phyloP scores from a whole-genome alignment of 2,329 filamentous ascomycete species.

The Beauveria sp. region DNA sequence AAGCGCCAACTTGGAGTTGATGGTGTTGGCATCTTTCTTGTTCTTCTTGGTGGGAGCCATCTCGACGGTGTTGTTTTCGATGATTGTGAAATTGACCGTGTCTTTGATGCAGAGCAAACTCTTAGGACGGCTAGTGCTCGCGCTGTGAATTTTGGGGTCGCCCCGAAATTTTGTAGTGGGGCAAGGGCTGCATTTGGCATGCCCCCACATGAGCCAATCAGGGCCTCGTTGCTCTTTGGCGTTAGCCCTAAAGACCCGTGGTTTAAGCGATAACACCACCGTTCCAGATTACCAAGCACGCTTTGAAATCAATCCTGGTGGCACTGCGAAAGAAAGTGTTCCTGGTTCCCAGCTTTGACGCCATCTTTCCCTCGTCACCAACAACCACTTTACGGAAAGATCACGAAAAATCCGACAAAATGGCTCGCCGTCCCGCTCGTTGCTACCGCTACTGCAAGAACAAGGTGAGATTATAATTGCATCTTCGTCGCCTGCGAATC shows the following conservation, averaged over 20 bases:
- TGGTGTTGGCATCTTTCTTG: slow-evolving; percentile 77
- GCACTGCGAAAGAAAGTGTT: slow-evolving; percentile 13
- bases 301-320: slow-evolving; percentile 47
- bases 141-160: slow-evolving; percentile 19
- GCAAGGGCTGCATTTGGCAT: slow-evolving; percentile 16
- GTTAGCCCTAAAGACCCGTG: slow-evolving; percentile 34
- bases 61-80: slow-evolving; percentile 41
- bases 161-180: slow-evolving; percentile 10
- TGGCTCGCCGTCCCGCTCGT: slow-evolving; percentile 98
- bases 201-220: slow-evolving; percentile 22
- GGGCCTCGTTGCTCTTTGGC: not conserved
- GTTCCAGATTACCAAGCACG: slow-evolving; percentile 23
- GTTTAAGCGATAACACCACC: slow-evolving; percentile 29
- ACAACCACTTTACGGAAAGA: slow-evolving; percentile 28
- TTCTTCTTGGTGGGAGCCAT: slow-evolving; percentile 67
- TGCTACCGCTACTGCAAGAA: slow-evolving; percentile 99
- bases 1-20: slow-evolving; percentile 54
- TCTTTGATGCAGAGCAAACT: slow-evolving; percentile 17
- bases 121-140: slow-evolving; percentile 10
- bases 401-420: slow-evolving; percentile 62
- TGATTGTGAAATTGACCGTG: slow-evolving; percentile 20
- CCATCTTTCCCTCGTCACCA: slow-evolving; percentile 27
- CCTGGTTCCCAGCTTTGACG: slow-evolving; percentile 16
- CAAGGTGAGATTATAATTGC: slow-evolving; percentile 63
- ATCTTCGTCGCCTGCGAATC: slow-evolving; percentile 13